phyloP scores from a whole-genome alignment of 768 basidiomycete species.

The Dentipellis fragilis region DNA sequence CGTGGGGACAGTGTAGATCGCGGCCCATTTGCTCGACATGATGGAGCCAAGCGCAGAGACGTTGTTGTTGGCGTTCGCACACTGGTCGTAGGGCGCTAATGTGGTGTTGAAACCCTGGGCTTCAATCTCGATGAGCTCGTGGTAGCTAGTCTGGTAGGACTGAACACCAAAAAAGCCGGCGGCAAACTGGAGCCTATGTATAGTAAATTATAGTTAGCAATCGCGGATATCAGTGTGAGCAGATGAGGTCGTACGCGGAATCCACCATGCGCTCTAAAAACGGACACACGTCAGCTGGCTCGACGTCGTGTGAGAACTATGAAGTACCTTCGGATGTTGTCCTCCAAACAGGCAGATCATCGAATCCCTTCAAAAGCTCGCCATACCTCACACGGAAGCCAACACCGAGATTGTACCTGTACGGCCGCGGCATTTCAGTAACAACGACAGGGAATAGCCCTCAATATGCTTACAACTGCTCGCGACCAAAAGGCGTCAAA shows the following conservation, averaged over 20 bases:
- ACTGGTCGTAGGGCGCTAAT: slow-evolving; percentile 30
- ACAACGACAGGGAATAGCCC: background rate
- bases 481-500: slow-evolving; percentile 37
- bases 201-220: background rate
- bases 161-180: slow-evolving; percentile 41
- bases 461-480: slow-evolving; percentile 23
- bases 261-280: slow-evolving; percentile 22
- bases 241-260: slow-evolving; percentile 19
- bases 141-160: slow-evolving; percentile 29
- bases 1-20: slow-evolving; percentile 29
- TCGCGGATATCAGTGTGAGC: background rate
- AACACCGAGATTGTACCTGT: slow-evolving; percentile 32
- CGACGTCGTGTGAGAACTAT: background rate
- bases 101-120: slow-evolving; percentile 36
- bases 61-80: slow-evolving; percentile 21
- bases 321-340: slow-evolving; percentile 31
- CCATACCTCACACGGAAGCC: slow-evolving; percentile 38
- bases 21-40: slow-evolving; percentile 25
- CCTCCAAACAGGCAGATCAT: slow-evolving; percentile 37
- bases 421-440: background rate
- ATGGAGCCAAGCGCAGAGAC: slow-evolving; percentile 16
- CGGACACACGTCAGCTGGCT: background rate
- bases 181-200: slow-evolving; percentile 33
- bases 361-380: slow-evolving; percentile 30
- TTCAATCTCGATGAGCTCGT: slow-evolving; percentile 39